These are phyloP conservation scores for Penicillium samsonianum DNA, from an alignment of 495 filamentous ascomycete genomes.

Conservation along the genomic window DNA sequence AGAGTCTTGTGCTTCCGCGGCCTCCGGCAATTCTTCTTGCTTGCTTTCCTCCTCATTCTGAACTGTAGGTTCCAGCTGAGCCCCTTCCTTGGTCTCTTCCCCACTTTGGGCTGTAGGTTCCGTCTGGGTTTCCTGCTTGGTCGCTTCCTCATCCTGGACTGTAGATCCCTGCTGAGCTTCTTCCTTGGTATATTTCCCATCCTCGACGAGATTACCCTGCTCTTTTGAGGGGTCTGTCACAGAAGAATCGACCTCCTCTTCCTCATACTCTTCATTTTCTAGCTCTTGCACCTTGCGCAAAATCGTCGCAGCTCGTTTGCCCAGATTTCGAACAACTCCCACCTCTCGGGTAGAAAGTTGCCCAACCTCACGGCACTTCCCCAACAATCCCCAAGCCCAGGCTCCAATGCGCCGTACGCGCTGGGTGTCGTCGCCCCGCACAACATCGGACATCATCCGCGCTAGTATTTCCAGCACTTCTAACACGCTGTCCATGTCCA, in stretches of 20 bases:
- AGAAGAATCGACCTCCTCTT: conserved; percentile 25
- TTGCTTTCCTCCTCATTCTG: conserved; percentile 20
- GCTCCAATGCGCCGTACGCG: conserved; percentile 50
- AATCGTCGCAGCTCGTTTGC: conserved; percentile 49
- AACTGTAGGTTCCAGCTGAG: conserved; percentile 22
- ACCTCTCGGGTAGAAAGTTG: conserved; percentile 53
- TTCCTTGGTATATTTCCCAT: conserved; percentile 20
- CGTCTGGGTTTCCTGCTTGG: conserved; percentile 2
- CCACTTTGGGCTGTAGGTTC: conserved; percentile 12
- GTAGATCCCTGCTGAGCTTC: conserved; percentile 19
- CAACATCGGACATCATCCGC: conserved; percentile 43
- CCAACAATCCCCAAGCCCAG: conserved; percentile 55
- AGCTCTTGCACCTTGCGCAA: conserved; percentile 47
- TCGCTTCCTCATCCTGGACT: conserved; percentile 21
- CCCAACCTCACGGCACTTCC: conserved; percentile 49
- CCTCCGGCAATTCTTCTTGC: conserved; percentile 10
- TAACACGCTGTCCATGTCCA: conserved; percentile 63
- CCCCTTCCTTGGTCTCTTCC: conserved; percentile 20
- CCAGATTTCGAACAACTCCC: conserved; percentile 49
- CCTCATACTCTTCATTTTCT: conserved; percentile 25
- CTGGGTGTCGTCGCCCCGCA: conserved; percentile 44
- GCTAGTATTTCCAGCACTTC: conserved; percentile 48
- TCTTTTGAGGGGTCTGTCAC: conserved; percentile 25
- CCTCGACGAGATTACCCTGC: conserved; percentile 25
- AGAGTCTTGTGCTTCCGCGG: conserved; percentile 19